Percentiles rank a stretch among this genome's conserved stretches.
Evolutionary conservation across 2,329 filamentous ascomycete species (phyloP).

Genomic region (Calycina herbarum): DNA sequence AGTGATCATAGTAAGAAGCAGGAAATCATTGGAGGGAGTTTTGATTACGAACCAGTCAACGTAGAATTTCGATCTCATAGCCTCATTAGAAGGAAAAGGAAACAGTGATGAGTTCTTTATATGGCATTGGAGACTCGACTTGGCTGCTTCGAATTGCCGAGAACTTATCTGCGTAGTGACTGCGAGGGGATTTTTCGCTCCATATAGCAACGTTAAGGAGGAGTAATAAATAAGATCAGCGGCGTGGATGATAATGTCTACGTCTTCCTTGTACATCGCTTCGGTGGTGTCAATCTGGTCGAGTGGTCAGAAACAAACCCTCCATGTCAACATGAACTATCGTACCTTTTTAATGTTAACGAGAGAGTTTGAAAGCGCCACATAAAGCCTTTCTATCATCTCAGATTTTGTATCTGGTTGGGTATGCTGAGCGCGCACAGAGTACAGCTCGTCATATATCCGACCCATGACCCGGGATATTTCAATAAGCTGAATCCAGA

Average conservation of each 20-base stretch:
- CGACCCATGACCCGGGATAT: conserved; percentile 19
- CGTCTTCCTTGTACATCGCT: conserved; percentile 16
- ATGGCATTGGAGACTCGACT: conserved; percentile 21
- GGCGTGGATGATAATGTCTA: conserved; percentile 19
- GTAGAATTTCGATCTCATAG: conserved; percentile 19
- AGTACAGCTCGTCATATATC: conserved; percentile 24
- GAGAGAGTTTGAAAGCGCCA: conserved; percentile 17
- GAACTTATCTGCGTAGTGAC: conserved; percentile 21
- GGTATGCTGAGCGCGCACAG: conserved; percentile 13
- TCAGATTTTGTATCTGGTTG: conserved; percentile 11
- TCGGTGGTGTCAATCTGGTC: conserved; percentile 17
- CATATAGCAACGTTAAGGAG: conserved; percentile 20
- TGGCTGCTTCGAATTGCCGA: conserved; percentile 21
- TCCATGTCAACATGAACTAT: neutral
- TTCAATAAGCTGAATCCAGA: conserved; percentile 17
- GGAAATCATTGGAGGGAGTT: neutral
- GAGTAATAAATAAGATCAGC: conserved; percentile 25
- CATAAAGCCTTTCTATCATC: conserved; percentile 17
- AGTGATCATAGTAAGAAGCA: neutral
- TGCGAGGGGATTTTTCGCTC: conserved; percentile 18
- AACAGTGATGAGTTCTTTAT: conserved; percentile 18
- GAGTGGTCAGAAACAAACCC: neutral
- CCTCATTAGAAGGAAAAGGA: conserved; percentile 15
- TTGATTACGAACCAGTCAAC: conserved; percentile 18
- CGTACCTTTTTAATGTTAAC: conserved; percentile 18